These are phyloP conservation scores for Chondrostereum purpureum DNA, from an alignment of 1,284 basidiomycete genomes.

Conservation along the genomic window DNA sequence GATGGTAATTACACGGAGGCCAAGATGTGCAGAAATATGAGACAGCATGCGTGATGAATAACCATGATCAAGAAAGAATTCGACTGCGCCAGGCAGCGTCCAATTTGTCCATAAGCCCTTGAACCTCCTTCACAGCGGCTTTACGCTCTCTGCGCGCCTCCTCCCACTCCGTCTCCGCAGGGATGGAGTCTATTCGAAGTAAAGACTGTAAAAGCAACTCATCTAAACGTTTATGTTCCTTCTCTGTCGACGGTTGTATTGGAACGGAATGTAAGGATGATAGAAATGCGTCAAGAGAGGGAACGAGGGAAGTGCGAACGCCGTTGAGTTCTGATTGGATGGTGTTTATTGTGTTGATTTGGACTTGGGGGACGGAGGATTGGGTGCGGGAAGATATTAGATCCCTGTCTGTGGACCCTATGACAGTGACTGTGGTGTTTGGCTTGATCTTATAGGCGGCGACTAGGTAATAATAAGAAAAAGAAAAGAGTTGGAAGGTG, in stretches of 20 bases:
- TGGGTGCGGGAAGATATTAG: conserved; percentile 17
- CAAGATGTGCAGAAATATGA: too few species aligned
- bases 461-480: conserved; percentile 33
- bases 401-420: conserved; percentile 32
- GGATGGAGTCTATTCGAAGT: conserved; percentile 69
- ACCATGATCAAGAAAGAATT: too few species aligned
- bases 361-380: conserved; percentile 25
- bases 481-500: conserved; percentile 9
- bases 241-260: conserved; percentile 19
- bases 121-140: conserved; percentile 64
- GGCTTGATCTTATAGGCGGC: conserved; percentile 56
- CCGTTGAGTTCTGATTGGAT: conserved; percentile 56
- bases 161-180: conserved; percentile 62
- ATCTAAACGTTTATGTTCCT: conserved; percentile 56
- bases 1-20: too few species aligned
- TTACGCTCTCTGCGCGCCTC: conserved; percentile 68
- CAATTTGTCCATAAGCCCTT: conserved; percentile 29
- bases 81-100: conserved; percentile 40
- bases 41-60: too few species aligned
- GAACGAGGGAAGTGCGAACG: conserved; percentile 46
- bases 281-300: conserved; percentile 53
- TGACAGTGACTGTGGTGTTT: conserved; percentile 57
- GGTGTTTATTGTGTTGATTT: conserved; percentile 45
- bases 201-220: conserved; percentile 74
- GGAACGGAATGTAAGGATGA: conserved; percentile 15